Evolutionary conservation across 768 basidiomycete species (phyloP).

Genomic region (Lentinus tigrinus): DNA sequence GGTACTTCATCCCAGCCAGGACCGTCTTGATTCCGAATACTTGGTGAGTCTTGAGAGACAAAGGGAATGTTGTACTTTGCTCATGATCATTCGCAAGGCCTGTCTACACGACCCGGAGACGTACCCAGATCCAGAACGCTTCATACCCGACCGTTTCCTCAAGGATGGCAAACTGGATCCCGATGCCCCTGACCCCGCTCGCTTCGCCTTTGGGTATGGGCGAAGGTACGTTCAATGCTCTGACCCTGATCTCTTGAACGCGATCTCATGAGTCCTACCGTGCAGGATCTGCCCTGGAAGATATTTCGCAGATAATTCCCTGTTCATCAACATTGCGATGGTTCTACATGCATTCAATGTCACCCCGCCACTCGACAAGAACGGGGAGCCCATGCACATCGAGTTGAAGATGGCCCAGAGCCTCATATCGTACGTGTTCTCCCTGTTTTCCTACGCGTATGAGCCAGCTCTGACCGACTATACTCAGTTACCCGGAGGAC

Average conservation of each 20-base stretch:
- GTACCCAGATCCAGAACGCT: conserved; percentile 7
- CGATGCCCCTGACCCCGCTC: background rate
- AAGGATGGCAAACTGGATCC: conserved; percentile 1
- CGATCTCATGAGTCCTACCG: too few species aligned
- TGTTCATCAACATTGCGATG: conserved; percentile 11
- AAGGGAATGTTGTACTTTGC: background rate
- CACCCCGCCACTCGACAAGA: background rate
- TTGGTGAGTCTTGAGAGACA: conserved; percentile 9
- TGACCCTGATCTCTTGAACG: too few species aligned
- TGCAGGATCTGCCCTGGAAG: conserved; percentile 7
- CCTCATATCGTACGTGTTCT: background rate
- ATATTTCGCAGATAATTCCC: background rate
- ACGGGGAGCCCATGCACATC: background rate
- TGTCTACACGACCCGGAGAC: background rate
- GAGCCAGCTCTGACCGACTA: background rate
- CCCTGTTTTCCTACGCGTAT: background rate
- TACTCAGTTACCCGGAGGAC: background rate
- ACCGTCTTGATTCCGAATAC: conserved; percentile 10
- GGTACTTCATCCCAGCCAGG: conserved; percentile 37
- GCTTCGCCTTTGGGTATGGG: conserved; percentile 8
- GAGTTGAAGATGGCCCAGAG: background rate
- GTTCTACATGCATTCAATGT: conserved; percentile 7
- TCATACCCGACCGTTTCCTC: conserved; percentile 13
- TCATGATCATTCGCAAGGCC: background rate
- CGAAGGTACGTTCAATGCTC: background rate